Percentiles rank a stretch among this genome's conserved stretches.
Evolutionary conservation across 768 basidiomycete species (phyloP).

Genomic region (Russula abietina): DNA sequence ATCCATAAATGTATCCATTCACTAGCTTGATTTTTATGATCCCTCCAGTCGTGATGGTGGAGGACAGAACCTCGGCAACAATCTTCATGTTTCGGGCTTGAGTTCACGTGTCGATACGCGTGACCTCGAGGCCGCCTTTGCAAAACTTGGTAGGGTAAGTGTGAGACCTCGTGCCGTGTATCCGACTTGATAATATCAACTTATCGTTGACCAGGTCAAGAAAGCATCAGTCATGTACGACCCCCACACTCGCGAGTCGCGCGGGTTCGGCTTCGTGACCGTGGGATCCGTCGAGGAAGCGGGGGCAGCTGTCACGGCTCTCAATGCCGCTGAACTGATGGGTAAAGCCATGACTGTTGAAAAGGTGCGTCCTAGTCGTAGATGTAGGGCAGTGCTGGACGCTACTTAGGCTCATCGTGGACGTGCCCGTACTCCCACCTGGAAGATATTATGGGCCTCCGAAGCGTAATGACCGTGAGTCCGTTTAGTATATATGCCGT

Average conservation of each 20-base stretch:
- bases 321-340: conserved; percentile 79
- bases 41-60: no score
- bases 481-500: not conserved
- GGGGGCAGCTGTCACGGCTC: conserved; percentile 78
- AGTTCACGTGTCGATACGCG: no score
- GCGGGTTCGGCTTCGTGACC: conserved; percentile 86
- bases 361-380: conserved; percentile 46
- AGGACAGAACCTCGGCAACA: no score
- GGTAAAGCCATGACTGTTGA: conserved; percentile 88
- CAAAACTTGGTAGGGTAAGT: no score
- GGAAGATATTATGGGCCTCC: conserved; percentile 93
- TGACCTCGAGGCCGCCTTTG: no score
- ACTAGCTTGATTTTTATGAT: no score
- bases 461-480: conserved; percentile 61
- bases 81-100: no score
- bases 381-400: not conserved
- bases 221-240: conserved; percentile 61
- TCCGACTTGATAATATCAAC: no score
- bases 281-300: conserved; percentile 84
- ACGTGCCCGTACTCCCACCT: conserved; percentile 86
- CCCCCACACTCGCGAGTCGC: conserved; percentile 62
- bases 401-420: conserved; percentile 71
- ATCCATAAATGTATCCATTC: no score
- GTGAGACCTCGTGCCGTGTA: no score
- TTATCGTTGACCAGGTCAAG: no score